Evolutionary conservation across 208 protist species (phyloP), one percentile per base, ranked within the genome.

Genomic region (Lotmaria passim): DNA sequence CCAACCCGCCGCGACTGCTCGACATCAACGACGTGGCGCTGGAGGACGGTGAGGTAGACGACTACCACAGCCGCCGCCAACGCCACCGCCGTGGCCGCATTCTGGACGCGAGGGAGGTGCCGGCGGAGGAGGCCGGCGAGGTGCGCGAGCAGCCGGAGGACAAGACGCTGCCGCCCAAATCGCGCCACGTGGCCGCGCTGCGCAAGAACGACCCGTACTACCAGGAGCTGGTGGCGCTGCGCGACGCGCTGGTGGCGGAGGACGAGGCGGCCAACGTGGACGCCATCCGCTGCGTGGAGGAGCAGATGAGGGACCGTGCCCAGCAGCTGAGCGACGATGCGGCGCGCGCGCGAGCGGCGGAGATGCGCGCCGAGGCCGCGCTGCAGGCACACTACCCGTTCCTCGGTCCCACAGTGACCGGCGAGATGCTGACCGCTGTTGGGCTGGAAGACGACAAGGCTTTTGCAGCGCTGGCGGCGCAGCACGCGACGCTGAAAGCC

Each of bases 181-280:
- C 63, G 12, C 65, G 31, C 51, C 51, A 57, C 51, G 67, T 74
- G 17, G 57, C 75, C 19, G 36, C 53, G n/a, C 48, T 67, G 48
- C 36, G 62, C 52, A 36, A 21, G 48, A 78, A 51, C 61, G 79
- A 84, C 60, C 48, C 73, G 15, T 85, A 86, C 63, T 89, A 81
- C 66, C 71, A 82, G 48, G 80, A 86, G 51, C 51, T 38, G 12
- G 51, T 38, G 24, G 51, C 51, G 51, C 51, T 57, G 51, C 51
- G 51, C 30, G 51, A 33, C 19, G 51, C 51, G 15, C 65, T 87
- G 30, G 55, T 77, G 34, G 65, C 44, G 19, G 73, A 83, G 70
- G 73, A 75, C 34, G 69, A 69, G 36, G 58, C 55, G n/a, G 68
- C 41, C 51, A 76, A 85, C 65, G 73, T 60, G 33, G 51, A 64